Evolutionary conservation across 2,329 filamentous ascomycete genomes (phyloP), one percentile per base, ranked within the genome.

Genomic region (Alternaria arborescens): DNA sequence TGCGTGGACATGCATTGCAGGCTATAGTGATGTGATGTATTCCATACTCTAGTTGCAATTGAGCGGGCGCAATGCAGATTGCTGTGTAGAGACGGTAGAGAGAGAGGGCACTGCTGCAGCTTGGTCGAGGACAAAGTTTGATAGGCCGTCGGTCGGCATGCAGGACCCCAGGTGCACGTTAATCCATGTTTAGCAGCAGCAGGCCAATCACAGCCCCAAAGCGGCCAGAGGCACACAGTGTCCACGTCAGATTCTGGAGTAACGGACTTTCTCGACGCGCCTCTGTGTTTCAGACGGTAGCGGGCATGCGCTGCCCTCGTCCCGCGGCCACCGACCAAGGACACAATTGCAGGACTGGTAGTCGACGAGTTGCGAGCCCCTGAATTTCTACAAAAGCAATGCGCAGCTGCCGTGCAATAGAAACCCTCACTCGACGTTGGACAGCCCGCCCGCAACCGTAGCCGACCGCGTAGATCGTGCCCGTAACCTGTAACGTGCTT

Each of bases 161-260:
- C 52, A 48, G 52, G 55, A 47, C 61, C 54, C 40, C 60, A 48
- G 64, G 55, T 68, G 69, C 70, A 67, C 51, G 20, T 46, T 20
- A 40, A 28, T 50, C 61, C 62, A 60, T 61, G 56, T 66, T 53
- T 68, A 63, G 67, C 61, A 24, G 57, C 26, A 24, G 14, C 24
- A 11, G 30, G 24, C 67, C 64, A 67, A 67, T 63, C 54, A 63
- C 51, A 50, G 41, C 22, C 32, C 44, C 26, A 40, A 42, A 48
- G 56, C 52, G 46, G 46, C 14, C 55, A 52, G 32, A 34, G 56
- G 30, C 52, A 62, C 52, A 48, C n/a, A 51, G 52, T 60, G 68
- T 70, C 69, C 72, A 76, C 72, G 73, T 74, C 71, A 75, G 72
- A 71, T 62, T 61, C 61, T 60, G 52, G 60, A 65, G 60, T 58